Evolutionary conservation across 768 basidiomycete species (phyloP).

Genomic region (Royoungia palumana): DNA sequence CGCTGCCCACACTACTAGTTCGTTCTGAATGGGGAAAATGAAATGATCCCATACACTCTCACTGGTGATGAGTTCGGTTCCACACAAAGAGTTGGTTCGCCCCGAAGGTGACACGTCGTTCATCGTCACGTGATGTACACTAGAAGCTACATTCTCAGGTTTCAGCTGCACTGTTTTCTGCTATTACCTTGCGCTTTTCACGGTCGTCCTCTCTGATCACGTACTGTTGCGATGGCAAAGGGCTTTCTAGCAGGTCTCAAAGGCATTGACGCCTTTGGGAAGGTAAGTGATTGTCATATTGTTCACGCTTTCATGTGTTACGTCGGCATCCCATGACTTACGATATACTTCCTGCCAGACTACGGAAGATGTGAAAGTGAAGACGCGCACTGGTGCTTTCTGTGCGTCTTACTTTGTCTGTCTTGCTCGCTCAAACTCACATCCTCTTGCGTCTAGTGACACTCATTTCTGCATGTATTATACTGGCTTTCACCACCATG

Average conservation of each 20-base stretch:
- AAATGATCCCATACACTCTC: neutral
- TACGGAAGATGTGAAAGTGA: constrained; percentile 98
- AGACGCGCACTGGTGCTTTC: constrained; percentile 90
- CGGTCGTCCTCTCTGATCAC: constrained; percentile 18
- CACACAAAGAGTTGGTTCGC: too few species aligned
- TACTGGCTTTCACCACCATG: constrained; percentile 84
- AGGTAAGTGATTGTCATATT: constrained; percentile 62
- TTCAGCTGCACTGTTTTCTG: neutral
- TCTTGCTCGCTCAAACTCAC: constrained; percentile 5
- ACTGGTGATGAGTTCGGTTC: too few species aligned
- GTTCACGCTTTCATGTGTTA: constrained; percentile 1
- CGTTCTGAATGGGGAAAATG: neutral
- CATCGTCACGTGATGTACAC: constrained; percentile 26
- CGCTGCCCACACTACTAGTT: too few species aligned
- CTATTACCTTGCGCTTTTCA: constrained; percentile 2
- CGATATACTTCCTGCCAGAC: constrained; percentile 52
- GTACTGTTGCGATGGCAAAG: constrained; percentile 60
- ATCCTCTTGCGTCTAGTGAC: constrained; percentile 59
- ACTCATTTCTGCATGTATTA: constrained; percentile 86
- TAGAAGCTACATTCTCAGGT: neutral
- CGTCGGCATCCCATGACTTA: constrained; percentile 8
- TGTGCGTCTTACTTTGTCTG: constrained; percentile 47
- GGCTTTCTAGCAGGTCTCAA: constrained; percentile 74
- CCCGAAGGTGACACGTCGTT: constrained; percentile 24
- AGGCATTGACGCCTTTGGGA: constrained; percentile 98